Percentiles rank a stretch among this genome's conserved stretches.
Conservation (phyloP, 768 basidiomycete genomes). For the Leccinellum albellum region DNA sequence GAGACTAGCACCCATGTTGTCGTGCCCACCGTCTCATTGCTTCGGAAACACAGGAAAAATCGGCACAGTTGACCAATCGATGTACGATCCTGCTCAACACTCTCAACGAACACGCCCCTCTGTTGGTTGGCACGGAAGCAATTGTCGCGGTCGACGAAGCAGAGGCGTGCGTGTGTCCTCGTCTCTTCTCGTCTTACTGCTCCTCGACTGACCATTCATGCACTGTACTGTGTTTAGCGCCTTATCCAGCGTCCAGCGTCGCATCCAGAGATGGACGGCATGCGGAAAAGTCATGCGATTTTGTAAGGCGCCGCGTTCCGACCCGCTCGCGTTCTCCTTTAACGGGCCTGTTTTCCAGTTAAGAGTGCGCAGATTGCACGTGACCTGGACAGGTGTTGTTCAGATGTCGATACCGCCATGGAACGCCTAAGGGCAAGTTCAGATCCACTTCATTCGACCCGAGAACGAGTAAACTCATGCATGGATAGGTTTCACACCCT, state of each 20-base stretch:
- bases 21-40: background rate
- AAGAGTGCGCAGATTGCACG: constrained; percentile 44
- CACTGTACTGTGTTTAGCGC: constrained; percentile 30
- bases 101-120: constrained; percentile 38
- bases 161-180: constrained; percentile 36
- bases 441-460: constrained; percentile 1
- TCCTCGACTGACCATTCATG: background rate
- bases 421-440: constrained; percentile 39
- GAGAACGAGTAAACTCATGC: background rate
- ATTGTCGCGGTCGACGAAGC: constrained; percentile 41
- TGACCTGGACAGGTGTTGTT: constrained; percentile 42
- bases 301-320: constrained; percentile 28
- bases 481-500: constrained; percentile 22
- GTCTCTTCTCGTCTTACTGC: background rate
- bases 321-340: background rate
- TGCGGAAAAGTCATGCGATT: constrained; percentile 38
- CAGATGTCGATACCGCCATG: constrained; percentile 41
- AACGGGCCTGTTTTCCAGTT: constrained; percentile 28
- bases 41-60: constrained; percentile 36
- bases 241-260: constrained; percentile 37
- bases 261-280: constrained; percentile 37
- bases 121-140: constrained; percentile 40
- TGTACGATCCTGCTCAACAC: constrained; percentile 39
- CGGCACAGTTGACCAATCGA: constrained; percentile 39
- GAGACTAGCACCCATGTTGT: background rate